Base-by-base conservation (phyloP, 169 alveolate genomes). In the Toxoplasma gondii region DNA sequence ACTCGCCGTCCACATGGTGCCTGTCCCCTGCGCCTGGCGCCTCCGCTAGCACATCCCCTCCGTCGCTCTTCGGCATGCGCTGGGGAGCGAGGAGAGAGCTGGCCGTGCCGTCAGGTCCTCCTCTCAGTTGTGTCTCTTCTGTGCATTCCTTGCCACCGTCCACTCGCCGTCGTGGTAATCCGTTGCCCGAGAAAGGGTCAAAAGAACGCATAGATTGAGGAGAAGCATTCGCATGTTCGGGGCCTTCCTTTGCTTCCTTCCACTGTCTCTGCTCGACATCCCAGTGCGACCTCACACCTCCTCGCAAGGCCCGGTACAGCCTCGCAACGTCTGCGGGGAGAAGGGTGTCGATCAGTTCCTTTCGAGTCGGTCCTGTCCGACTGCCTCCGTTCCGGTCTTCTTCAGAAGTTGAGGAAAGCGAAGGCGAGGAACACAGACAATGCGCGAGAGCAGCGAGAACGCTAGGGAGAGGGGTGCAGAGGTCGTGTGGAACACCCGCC, bases 321-420 rank as follows among this genome's bases (percentile, higher is more conserved):
- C 90, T 22, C 53, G 64, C 90, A 24, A 82, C 90, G 53, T 82
- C 90, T 16, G 67, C 67, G 22, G 90, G 90, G 44, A 29, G 90
- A 38, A 82, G 90, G 19, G 34, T 39, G 16, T 82, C 64, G 54
- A 82, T 36, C 38, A 31, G 67, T 41, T 41, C 69, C n/a, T 9
- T 80, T 27, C 34, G 49, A 7, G 58, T 36, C 9, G 44, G 17
- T 22, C 39, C 74, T 64, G 7, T 27, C 5, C 74, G n/a, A 10
- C 24, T 78, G 45, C 45, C 44, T 17, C 7, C 44, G 86, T 16
- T 16, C 38, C 38, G n/a, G 39, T 22, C 4, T 29, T 31, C 34
- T 29, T 69, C 38, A 12, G 86, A 78, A 9, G 86, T 31, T 17
- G 43, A 19, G 10, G 86, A 78, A 17, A n/a, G 22, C 22, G 86